A percentile compares a stretch with the other conserved stretches of the same genome.
phyloP scores from a whole-genome alignment of 2,329 filamentous ascomycete genomes.

The Exophiala xenobiotica region DNA sequence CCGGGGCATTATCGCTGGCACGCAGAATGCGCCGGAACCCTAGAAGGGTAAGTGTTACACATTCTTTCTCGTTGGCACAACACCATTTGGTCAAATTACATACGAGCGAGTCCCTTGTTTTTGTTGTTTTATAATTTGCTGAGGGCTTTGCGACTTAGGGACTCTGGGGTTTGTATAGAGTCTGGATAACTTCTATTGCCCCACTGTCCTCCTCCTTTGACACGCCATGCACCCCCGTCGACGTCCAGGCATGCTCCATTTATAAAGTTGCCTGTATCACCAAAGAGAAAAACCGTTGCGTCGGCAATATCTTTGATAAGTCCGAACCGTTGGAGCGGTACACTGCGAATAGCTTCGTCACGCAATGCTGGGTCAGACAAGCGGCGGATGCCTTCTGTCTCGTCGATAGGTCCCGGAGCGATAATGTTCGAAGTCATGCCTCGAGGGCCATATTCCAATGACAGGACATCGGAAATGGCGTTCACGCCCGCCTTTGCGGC shows the following conservation, averaged over 20 bases:
- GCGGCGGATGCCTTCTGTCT: constrained; percentile 75
- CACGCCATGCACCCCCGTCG: constrained; percentile 37
- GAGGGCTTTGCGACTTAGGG: background rate
- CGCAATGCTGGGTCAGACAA: constrained; percentile 55
- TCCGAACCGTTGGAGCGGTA: constrained; percentile 75
- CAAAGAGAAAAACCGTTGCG: constrained; percentile 84
- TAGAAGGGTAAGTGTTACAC: too few relatives aligned
- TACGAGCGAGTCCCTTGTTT: too few relatives aligned
- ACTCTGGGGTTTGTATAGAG: background rate
- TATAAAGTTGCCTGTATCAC: constrained; percentile 79
- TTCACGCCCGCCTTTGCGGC: constrained; percentile 91
- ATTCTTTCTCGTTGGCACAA: too few relatives aligned
- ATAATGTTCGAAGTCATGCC: constrained; percentile 87
- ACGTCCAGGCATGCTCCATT: constrained; percentile 77
- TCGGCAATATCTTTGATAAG: constrained; percentile 84
- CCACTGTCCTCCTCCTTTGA: constrained; percentile 9
- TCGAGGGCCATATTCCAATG: constrained; percentile 83
- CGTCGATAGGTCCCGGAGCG: constrained; percentile 78
- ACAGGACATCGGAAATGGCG: constrained; percentile 72
- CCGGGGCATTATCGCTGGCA: too few relatives aligned
- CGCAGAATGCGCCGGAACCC: too few relatives aligned
- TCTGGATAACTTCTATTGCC: background rate
- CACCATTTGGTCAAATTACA: too few relatives aligned
- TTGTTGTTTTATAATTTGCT: background rate
- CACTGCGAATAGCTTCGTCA: constrained; percentile 45